Conservation (phyloP, 179 eudicot species). For the Silene coronaria region DNA sequence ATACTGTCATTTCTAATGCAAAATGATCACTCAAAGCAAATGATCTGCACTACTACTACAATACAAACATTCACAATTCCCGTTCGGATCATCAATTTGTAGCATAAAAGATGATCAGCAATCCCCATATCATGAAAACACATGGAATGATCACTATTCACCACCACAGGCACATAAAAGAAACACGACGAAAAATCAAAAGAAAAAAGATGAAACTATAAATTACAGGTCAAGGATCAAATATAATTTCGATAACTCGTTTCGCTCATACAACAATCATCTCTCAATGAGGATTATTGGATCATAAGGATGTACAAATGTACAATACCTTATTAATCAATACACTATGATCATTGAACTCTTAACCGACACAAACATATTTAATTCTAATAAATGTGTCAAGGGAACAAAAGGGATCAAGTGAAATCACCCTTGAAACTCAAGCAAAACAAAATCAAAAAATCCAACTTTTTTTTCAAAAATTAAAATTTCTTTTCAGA, state of each 20-base stretch:
- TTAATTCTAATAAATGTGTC: background rate
- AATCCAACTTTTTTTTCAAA: background rate
- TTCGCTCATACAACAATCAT: background rate
- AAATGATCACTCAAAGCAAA: background rate
- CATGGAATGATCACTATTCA: background rate
- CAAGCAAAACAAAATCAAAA: background rate
- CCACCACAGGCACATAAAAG: constrained; percentile 6
- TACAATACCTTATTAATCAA: background rate
- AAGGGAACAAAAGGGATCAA: background rate
- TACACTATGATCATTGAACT: background rate
- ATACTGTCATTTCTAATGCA: background rate
- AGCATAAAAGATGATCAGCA: background rate
- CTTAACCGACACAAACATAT: constrained; percentile 5
- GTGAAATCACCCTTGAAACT: background rate
- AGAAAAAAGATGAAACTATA: background rate
- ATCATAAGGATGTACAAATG: background rate
- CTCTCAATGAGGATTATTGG: background rate
- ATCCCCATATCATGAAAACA: background rate
- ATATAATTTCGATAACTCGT: background rate
- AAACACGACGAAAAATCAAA: background rate
- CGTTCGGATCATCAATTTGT: background rate
- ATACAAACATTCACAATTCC: background rate
- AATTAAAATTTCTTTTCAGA: background rate
- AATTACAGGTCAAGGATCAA: background rate
- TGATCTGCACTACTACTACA: background rate